Base-by-base conservation (phyloP, 2,329 filamentous ascomycete genomes). In the Dactylellina haptotyla region DNA sequence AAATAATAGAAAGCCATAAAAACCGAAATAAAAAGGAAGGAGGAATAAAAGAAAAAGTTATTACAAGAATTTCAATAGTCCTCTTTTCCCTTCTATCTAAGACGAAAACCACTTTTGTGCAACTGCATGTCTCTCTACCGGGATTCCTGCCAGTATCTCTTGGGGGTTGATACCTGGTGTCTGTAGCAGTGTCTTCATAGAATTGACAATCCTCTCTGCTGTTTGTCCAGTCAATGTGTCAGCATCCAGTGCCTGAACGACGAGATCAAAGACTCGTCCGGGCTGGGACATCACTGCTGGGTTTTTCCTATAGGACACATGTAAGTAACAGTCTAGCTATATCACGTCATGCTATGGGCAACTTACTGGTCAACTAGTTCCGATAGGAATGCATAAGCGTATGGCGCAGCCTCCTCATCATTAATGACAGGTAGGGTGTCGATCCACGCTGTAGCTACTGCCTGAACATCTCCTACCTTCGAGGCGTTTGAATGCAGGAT, bases 321-420 rank as follows among this genome's bases (percentile, higher is more conserved):
- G 37, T 37, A 32, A 82, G 79, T 73, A 63, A 57, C 37, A 43
- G 48, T 28, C 75, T 72, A 62, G 75, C 75, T 77, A 75, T 69
- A 30, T 59, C 30, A 46, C 39, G 18, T 71, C 8, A n/a, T 8
- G 4, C 26, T 12, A 9, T 45, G 32, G 8, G n/a, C 2, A n/a
- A 63, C 32, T 87, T 88, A 97, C 95, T 96, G 90, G 77, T 96
- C 90, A 80, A 98, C 97, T 75, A 99, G 83, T 80, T 97, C 90
- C 10, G 91, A 89, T 69, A 99, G 84, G 83, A 97, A 99, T 46
- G 89, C 89, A 80, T 99, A 99, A 0, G 93, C 93, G 81, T 96
- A 98, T 12, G 95, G 95, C 18, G 95, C 95, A 2, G 95, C 95
- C 83, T 99, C 95, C 81, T 99, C 95, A 77, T 99, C 95, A 79